Percentiles rank a stretch among this genome's conserved stretches.
Conservation (phyloP, 2,329 filamentous ascomycete genomes). For the Phialocephala subalpina region DNA sequence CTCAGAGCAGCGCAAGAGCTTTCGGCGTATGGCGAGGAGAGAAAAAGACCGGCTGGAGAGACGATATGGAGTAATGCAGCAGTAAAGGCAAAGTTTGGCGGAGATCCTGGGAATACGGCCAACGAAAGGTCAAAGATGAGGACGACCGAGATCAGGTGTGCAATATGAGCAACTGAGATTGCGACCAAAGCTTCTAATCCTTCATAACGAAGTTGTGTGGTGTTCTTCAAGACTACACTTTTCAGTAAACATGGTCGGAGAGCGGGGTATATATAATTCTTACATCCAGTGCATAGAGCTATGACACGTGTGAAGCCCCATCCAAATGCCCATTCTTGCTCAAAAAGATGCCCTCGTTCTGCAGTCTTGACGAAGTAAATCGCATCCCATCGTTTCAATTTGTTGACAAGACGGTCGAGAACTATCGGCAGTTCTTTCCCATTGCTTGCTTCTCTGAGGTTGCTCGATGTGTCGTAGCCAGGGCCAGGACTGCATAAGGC, state of each 20-base stretch:
- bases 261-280: constrained; percentile 13
- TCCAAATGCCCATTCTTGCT: constrained; percentile 89
- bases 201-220: constrained; percentile 43
- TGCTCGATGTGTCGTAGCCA: constrained; percentile 81
- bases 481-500: constrained; percentile 64
- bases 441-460: constrained; percentile 52
- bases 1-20: constrained; percentile 80
- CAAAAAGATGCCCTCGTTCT: constrained; percentile 71
- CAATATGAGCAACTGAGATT: constrained; percentile 72
- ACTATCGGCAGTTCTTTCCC: constrained; percentile 31
- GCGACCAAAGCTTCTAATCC: constrained; percentile 61
- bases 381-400: constrained; percentile 81
- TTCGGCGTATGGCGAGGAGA: constrained; percentile 88
- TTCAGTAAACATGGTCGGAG: constrained; percentile 10
- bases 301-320: constrained; percentile 57
- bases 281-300: constrained; percentile 38
- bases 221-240: constrained; percentile 35
- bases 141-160: constrained; percentile 79
- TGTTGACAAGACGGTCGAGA: constrained; percentile 41
- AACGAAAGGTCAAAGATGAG: constrained; percentile 73
- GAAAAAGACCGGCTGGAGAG: constrained; percentile 87
- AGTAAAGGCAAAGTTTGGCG: constrained; percentile 64
- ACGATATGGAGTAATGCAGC: constrained; percentile 80
- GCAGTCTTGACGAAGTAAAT: constrained; percentile 76
- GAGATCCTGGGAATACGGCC: constrained; percentile 57